Evolutionary conservation across 768 basidiomycete species (phyloP).

Genomic region (Amanita inopinata): DNA sequence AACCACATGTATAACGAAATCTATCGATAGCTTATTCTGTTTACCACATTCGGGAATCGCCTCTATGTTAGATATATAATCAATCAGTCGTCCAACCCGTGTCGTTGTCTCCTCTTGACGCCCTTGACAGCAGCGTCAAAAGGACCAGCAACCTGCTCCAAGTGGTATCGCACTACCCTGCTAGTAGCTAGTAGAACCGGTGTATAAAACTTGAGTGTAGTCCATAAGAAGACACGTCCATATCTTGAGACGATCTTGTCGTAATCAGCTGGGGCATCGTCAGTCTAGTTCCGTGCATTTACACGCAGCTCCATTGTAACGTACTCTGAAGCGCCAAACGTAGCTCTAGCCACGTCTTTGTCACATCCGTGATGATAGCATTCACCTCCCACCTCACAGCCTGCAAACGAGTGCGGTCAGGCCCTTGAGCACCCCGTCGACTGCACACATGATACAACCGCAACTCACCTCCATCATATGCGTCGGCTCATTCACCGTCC

Average conservation of each 20-base stretch:
- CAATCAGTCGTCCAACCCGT: too few species aligned
- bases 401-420: too few species aligned
- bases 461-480: constrained; percentile 80
- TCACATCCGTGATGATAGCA: constrained; percentile 72
- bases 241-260: constrained; percentile 53
- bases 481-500: constrained; percentile 89
- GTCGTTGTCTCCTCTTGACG: background rate
- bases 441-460: constrained; percentile 4
- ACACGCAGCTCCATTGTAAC: constrained; percentile 14
- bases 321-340: constrained; percentile 48
- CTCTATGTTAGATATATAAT: too few species aligned
- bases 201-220: constrained; percentile 48
- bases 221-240: constrained; percentile 69
- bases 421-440: too few species aligned
- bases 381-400: constrained; percentile 73
- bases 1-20: too few species aligned
- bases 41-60: too few species aligned
- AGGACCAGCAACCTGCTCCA: constrained; percentile 47
- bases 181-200: constrained; percentile 30
- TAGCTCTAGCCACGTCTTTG: constrained; percentile 56
- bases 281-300: background rate
- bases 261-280: constrained; percentile 50
- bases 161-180: constrained; percentile 18
- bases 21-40: too few species aligned
- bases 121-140: constrained; percentile 24